phyloP scores from a whole-genome alignment of 2,329 filamentous ascomycete species.

The Phialophora macrospora region DNA sequence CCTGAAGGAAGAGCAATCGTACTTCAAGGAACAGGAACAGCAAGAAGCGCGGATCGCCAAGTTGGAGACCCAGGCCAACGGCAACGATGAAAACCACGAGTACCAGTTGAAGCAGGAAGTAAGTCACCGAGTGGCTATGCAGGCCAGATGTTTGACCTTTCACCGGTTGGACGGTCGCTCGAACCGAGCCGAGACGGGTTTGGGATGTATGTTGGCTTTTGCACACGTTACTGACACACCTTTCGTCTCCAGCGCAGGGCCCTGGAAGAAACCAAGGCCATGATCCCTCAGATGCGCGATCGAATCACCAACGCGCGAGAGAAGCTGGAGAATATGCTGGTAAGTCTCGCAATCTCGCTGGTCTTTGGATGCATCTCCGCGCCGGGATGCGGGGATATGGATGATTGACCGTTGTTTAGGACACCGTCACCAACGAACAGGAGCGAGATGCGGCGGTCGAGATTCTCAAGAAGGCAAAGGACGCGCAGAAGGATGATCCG shows the following conservation, averaged over 20 bases:
- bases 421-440: constrained; percentile 50
- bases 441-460: constrained; percentile 62
- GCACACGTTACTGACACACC: neutral
- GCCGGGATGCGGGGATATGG: too few species aligned
- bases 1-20: constrained; percentile 88
- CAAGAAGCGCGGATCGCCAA: constrained; percentile 74
- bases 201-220: neutral
- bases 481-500: constrained; percentile 38
- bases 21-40: constrained; percentile 80
- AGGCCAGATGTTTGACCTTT: neutral
- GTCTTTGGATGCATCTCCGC: neutral
- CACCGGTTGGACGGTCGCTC: neutral
- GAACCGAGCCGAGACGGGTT: neutral
- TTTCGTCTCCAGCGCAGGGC: constrained; percentile 67
- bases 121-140: constrained; percentile 21
- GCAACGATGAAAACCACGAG: constrained; percentile 77
- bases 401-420: constrained; percentile 40
- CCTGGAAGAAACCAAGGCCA: constrained; percentile 82
- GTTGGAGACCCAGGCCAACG: constrained; percentile 63
- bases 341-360: constrained; percentile 48
- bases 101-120: constrained; percentile 89
- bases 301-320: constrained; percentile 73
- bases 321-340: constrained; percentile 77
- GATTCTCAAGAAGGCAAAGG: constrained; percentile 58
- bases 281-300: constrained; percentile 73